Base-by-base conservation (phyloP, 148 eudicot species). In the Pouteria glomerata region DNA sequence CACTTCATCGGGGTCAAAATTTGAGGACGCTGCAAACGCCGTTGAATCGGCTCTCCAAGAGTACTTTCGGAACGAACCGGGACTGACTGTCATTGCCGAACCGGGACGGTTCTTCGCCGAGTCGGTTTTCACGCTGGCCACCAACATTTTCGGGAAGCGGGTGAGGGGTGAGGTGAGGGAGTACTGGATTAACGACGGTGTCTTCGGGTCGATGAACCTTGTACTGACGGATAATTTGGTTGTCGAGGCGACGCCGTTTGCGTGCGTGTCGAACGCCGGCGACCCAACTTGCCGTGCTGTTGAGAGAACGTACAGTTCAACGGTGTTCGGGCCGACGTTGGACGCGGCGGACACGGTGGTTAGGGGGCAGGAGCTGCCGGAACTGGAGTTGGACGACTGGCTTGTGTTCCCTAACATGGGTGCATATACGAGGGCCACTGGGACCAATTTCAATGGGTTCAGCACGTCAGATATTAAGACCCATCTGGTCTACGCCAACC, bases 81-180 rank as follows among this genome's bases (percentile, higher is more conserved):
- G 45, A 19, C 55, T 77, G 14, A 57, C 51, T 1, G 1, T 71
- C 5, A 72, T 71, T 0, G 66, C 80, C 8, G 80, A 77, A 51
- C 80, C 80, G 35, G 80, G 80, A 5, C 66, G 80, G 21, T 77
- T 55, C 26, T 77, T 77, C 5, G 71, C 66, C 11, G 77, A 74
- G 57, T n/a, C 66, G 3, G 64, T 57, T 3, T 74, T 56, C 72
- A 74, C 77, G 13, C 41, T 74, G 8, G 77, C 72, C 4, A 57
- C 77, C 0, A 66, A n/a, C 10, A 24, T 74, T 13, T 29, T 67
- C 21, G 77, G 77, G 47, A 74, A 74, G 53, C 71, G 77, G 1
- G 44, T 67, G 42, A 74, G 77, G 39, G 72, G 77, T 4, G 77
- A 74, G 16, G 12, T 67, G 39, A 74, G 66, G 57, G 77, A 74